These are phyloP conservation scores for Nakaseomyces nivariensis DNA, from an alignment of 1,139 yeast genomes.

Conservation along the genomic window DNA sequence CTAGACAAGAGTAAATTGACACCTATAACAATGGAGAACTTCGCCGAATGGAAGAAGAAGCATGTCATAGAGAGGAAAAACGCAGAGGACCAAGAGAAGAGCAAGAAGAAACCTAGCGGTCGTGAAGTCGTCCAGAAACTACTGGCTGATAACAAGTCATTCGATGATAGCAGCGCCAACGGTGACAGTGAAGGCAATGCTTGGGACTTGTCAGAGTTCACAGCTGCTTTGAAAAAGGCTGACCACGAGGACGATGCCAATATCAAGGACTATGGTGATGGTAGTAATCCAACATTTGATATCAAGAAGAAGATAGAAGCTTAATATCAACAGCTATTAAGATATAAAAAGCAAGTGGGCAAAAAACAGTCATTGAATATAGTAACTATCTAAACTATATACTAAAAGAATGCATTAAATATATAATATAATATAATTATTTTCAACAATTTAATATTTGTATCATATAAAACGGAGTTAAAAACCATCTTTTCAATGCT, in stretches of 20 bases:
- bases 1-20: slow-evolving; percentile 71
- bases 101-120: slow-evolving; percentile 53
- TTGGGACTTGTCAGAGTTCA: slow-evolving; percentile 56
- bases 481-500: too few species aligned
- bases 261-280: slow-evolving; percentile 36
- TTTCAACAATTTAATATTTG: too few species aligned
- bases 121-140: slow-evolving; percentile 71
- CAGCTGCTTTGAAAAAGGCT: slow-evolving; percentile 23
- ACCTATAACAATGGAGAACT: slow-evolving; percentile 80
- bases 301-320: slow-evolving; percentile 10
- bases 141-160: slow-evolving; percentile 48
- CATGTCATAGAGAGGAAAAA: slow-evolving; percentile 54
- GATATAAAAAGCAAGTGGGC: too few species aligned
- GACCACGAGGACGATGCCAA: slow-evolving; percentile 21
- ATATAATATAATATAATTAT: too few species aligned
- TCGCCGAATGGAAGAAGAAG: slow-evolving; percentile 72
- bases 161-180: slow-evolving; percentile 33
- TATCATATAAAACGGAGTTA: not conserved
- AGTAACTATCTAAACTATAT: not conserved
- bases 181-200: slow-evolving; percentile 43
- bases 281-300: slow-evolving; percentile 31
- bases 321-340: not conserved
- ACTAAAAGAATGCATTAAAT: too few species aligned
- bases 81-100: slow-evolving; percentile 44
- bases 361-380: not conserved